Conservation (phyloP, 352 stramenopile genomes). For the Phytophthora fragariae region DNA sequence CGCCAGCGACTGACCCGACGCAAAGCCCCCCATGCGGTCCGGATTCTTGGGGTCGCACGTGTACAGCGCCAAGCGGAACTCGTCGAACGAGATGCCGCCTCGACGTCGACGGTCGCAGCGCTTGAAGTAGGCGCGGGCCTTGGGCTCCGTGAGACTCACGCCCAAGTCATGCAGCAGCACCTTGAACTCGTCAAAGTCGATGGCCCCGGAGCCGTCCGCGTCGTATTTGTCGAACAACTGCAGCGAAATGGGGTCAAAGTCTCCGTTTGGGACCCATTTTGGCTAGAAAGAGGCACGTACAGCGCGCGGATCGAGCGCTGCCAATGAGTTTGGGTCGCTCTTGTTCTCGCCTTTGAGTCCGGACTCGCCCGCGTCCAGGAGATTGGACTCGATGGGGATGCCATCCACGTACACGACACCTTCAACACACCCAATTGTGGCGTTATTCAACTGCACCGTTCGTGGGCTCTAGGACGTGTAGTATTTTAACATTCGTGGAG, state of each 20-base stretch:
- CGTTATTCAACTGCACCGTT: slow-evolving; percentile 7
- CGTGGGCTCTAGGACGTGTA: background rate
- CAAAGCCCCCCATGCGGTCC: slow-evolving; percentile 70
- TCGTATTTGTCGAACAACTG: slow-evolving; percentile 90
- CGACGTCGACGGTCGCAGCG: slow-evolving; percentile 70
- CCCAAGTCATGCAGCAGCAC: slow-evolving; percentile 68
- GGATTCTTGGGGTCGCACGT: slow-evolving; percentile 86
- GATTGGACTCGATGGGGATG: slow-evolving; percentile 73
- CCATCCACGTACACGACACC: slow-evolving; percentile 77
- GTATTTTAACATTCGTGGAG: background rate
- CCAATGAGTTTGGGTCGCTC: slow-evolving; percentile 50
- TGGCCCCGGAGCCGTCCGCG: slow-evolving; percentile 73
- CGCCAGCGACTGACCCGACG: slow-evolving; percentile 68
- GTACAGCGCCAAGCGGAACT: slow-evolving; percentile 82
- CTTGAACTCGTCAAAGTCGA: slow-evolving; percentile 84
- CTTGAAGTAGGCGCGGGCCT: slow-evolving; percentile 82
- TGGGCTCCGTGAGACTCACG: slow-evolving; percentile 71
- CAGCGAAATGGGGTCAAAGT: background rate
- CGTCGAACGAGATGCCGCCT: slow-evolving; percentile 80
- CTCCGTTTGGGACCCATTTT: background rate
- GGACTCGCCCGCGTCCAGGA: slow-evolving; percentile 58
- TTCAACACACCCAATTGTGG: slow-evolving; percentile 25
- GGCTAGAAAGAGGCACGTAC: slow-evolving; percentile 36
- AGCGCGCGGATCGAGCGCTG: slow-evolving; percentile 54
- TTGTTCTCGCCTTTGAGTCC: slow-evolving; percentile 49